phyloP scores from a whole-genome alignment of 768 basidiomycete species.

The Russula sp. region DNA sequence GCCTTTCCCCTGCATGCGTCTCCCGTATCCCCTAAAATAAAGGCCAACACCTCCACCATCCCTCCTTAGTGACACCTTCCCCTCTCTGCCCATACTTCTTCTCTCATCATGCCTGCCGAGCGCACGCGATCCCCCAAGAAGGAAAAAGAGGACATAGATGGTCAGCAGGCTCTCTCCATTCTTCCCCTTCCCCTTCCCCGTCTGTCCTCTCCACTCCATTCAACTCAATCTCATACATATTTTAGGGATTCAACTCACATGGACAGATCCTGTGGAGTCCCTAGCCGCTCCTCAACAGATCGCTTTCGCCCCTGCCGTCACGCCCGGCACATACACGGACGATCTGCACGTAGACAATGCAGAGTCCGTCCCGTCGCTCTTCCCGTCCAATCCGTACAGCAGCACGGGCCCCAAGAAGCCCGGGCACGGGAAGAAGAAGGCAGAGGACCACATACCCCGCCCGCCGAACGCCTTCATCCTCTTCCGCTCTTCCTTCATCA shows the following conservation, averaged over 20 bases:
- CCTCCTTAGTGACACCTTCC: constrained; percentile 5
- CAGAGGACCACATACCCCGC: constrained; percentile 70
- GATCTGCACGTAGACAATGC: constrained; percentile 34
- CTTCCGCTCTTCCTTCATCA: constrained; percentile 79
- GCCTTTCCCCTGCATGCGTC: constrained; percentile 4
- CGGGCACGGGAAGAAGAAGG: constrained; percentile 62
- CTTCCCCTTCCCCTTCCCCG: no score
- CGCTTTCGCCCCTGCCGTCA: constrained; percentile 52
- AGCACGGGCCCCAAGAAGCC: constrained; percentile 35
- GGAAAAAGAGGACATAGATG: constrained; percentile 14
- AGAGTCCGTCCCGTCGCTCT: constrained; percentile 43
- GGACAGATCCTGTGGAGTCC: constrained; percentile 40
- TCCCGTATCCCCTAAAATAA: constrained; percentile 14
- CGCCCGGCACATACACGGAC: constrained; percentile 50
- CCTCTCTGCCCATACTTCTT: neutral
- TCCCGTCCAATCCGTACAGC: constrained; percentile 43
- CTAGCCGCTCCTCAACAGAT: constrained; percentile 32
- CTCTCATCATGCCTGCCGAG: constrained; percentile 20
- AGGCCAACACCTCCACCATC: constrained; percentile 4
- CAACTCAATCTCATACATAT: neutral
- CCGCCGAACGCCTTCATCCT: constrained; percentile 85
- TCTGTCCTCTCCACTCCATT: neutral
- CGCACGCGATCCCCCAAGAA: constrained; percentile 20
- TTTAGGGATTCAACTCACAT: constrained; percentile 37
- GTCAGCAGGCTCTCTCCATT: neutral